Evolutionary conservation across 805 yeast species (phyloP).

Genomic region (Wickerhamomyces sydowiorum): DNA sequence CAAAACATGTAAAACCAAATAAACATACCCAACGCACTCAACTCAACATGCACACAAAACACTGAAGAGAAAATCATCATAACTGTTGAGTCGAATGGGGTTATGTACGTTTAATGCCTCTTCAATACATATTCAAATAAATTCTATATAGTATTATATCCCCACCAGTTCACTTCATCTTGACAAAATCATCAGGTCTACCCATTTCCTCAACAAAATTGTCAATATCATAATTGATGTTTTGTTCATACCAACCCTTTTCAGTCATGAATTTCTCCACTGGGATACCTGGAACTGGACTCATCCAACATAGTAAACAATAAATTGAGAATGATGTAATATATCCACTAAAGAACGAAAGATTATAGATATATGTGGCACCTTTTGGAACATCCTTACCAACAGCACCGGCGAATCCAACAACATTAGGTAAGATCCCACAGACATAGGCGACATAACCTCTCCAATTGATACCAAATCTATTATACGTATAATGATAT

Average conservation of each 20-base stretch:
- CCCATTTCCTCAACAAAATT: background rate
- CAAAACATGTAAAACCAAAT: background rate
- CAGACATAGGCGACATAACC: constrained; percentile 74
- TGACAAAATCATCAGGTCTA: constrained; percentile 26
- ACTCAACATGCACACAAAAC: background rate
- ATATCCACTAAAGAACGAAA: constrained; percentile 78
- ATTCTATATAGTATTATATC: background rate
- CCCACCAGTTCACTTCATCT: background rate
- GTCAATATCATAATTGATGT: constrained; percentile 54
- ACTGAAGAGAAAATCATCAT: background rate
- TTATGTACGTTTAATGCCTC: constrained; percentile 1
- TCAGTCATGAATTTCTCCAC: constrained; percentile 32
- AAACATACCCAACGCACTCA: background rate
- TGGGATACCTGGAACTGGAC: constrained; percentile 48
- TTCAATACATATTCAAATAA: too few relatives aligned
- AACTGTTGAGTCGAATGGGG: background rate
- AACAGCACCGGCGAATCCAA: constrained; percentile 83
- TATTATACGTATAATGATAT: constrained; percentile 53
- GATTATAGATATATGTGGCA: constrained; percentile 65
- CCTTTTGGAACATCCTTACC: constrained; percentile 75
- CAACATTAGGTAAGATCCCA: constrained; percentile 79
- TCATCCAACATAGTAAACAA: constrained; percentile 42
- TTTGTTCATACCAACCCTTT: constrained; percentile 57
- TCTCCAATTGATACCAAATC: constrained; percentile 73
- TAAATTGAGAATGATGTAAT: constrained; percentile 51